Conservation (phyloP, 805 yeast genomes). For the Pichia scutulata region DNA sequence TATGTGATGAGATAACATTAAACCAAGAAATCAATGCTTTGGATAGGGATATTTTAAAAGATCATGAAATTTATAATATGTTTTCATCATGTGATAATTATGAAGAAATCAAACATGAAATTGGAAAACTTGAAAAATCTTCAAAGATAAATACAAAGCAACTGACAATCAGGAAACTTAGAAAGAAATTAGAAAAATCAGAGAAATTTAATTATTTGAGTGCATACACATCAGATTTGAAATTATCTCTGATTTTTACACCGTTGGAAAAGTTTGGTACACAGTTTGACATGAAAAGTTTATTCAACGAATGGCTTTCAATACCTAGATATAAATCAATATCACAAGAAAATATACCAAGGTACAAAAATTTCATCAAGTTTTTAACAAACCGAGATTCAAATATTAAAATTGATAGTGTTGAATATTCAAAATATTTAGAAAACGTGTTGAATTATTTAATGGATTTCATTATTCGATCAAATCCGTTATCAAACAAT, state of each 20-base stretch:
- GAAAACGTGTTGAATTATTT: constrained; percentile 43
- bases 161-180: background rate
- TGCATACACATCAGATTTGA: constrained; percentile 16
- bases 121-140: background rate
- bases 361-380: constrained; percentile 15
- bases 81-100: constrained; percentile 17
- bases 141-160: background rate
- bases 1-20: background rate
- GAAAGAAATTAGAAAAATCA: constrained; percentile 12
- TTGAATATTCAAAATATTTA: constrained; percentile 39
- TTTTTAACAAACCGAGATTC: constrained; percentile 11
- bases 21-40: background rate
- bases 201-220: constrained; percentile 1
- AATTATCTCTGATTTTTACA: constrained; percentile 35
- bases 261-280: constrained; percentile 60
- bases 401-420: constrained; percentile 20
- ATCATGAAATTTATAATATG: constrained; percentile 25
- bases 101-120: constrained; percentile 4
- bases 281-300: constrained; percentile 46
- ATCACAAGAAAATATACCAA: constrained; percentile 10
- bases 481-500: constrained; percentile 39
- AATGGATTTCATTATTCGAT: constrained; percentile 35
- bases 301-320: constrained; percentile 49
- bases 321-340: constrained; percentile 24
- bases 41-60: background rate